Base-by-base conservation (phyloP, 192 early-diverging fungal species). In the Coemansia umbellata region DNA sequence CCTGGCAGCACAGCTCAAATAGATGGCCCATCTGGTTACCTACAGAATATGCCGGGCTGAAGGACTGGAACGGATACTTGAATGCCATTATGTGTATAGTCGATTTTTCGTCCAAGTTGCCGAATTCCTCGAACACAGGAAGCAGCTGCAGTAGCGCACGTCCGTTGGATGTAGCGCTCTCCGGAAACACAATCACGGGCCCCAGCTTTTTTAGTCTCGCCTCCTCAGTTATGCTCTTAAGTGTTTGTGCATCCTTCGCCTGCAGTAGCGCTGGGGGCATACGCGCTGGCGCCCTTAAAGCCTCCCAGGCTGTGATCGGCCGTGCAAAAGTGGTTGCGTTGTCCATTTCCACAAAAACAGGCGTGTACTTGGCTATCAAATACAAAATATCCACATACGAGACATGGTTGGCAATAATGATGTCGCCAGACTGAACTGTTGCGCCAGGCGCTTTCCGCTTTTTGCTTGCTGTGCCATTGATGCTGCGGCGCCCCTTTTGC, bases 371-470 rank as follows among this genome's bases (percentile, higher is more conserved):
- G 37, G 77, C 84, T 5, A 82, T 76, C 8, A 93, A 48, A 22
- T 89, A 92, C 27, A 94, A 35, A 7, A 93, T 49, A 31, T 94
- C 92, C 18, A 93, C 67, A 55, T 94, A 94, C 8, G 91, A 93
- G 3, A 75, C 76, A 66, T 87, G 90, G 61, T 94, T 94, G 50
- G 85, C 64, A 17, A 92, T 62, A 30, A 94, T 88, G 5, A 94
- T 45, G 60, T 92, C 85, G 50, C 91, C 91, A 36, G 80, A 70
- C 15, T 55, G 41, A 5, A 82, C 52, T 10, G n/a, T 5, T 45
- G 43, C 1, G 23, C 17, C 28, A n/a, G n/a, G n/a, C n/a, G n/a
- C n/a, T n/a, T n/a, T n/a, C n/a, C n/a, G n/a, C 19, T 41, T 45
- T n/a, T 14, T 26, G 6, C 21, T 13, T 13, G 30, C 35, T 31